Percentiles rank a stretch among this genome's conserved stretches.
phyloP scores from a whole-genome alignment of 1,139 yeast species.

The Hyphopichia fennica region DNA sequence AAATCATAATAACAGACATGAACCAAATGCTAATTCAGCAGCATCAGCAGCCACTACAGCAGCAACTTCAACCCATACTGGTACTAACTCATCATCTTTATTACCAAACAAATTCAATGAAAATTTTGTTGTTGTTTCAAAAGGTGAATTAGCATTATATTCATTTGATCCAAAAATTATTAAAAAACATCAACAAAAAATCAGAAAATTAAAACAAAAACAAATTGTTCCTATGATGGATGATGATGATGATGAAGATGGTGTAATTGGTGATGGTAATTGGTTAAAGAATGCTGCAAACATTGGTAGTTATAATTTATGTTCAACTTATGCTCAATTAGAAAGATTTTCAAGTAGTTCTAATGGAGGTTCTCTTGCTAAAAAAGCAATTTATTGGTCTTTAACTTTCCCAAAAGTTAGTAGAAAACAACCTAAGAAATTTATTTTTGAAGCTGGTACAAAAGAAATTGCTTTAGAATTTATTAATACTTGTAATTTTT shows the following conservation, averaged over 20 bases:
- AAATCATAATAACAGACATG: not conserved
- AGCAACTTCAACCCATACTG: conserved; percentile 12
- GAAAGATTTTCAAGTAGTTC: conserved; percentile 22
- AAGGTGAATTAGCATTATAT: conserved; percentile 56
- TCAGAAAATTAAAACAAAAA: conserved; percentile 27
- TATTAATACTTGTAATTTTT: conserved; percentile 78
- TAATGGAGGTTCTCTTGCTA: conserved; percentile 6
- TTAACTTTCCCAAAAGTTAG: conserved; percentile 41
- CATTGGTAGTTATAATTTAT: conserved; percentile 48
- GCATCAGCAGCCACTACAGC: conserved; percentile 5
- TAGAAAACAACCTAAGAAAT: conserved; percentile 36
- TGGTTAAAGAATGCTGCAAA: conserved; percentile 59
- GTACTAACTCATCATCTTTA: conserved; percentile 15
- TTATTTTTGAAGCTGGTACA: conserved; percentile 61
- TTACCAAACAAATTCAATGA: conserved; percentile 40
- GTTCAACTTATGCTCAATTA: conserved; percentile 49
- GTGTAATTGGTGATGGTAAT: conserved; percentile 61
- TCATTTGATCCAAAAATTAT: conserved; percentile 51
- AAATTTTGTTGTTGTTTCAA: conserved; percentile 55
- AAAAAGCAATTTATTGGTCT: conserved; percentile 28
- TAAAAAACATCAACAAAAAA: conserved; percentile 39
- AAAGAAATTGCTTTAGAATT: conserved; percentile 68
- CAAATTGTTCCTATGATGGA: conserved; percentile 15
- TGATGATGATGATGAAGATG: conserved; percentile 19
- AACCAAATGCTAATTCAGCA: conserved; percentile 7